Evolutionary conservation across 2,329 filamentous ascomycete genomes (phyloP), one percentile per base, ranked within the genome.

Genomic region (Alternaria incomplexa): DNA sequence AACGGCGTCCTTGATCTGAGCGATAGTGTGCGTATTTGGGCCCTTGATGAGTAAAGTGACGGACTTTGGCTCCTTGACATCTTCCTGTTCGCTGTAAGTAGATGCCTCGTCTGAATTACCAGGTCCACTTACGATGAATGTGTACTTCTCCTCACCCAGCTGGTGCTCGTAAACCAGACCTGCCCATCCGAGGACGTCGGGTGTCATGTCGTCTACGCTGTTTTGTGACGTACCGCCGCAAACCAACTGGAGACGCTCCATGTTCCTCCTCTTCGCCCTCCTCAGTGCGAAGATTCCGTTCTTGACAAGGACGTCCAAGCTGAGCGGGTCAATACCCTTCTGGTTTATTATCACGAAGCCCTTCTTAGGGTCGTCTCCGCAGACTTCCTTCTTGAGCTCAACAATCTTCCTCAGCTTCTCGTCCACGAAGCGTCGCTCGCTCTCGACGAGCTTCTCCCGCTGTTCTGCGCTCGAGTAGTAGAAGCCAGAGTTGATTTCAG

Each of bases 271-370:
- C 90, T 99, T 99, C 44, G 96, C 96, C 80, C 96, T 88, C 75
- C 96, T 90, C 66, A 99, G 88, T 56, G 96, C 96, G 69, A 98
- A 89, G 74, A 99, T 99, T 71, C 94, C 94, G 80, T 99, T 98
- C 89, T 99, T 99, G 69, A 96, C 94, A 62, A 99, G 85, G 12
- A 99, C 93, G 75, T 99, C 96, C 70, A 99, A 87, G 57, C 94
- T 97, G 65, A 99, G 86, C 22, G 96, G 96, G 79, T 99, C 96
- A 73, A 99, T 99, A 66, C 96, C 96, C 87, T 99, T 99, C 83
- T 99, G 96, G 85, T 99, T 99, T 82, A 99, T 93, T 76, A 99
- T 90, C 69, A 98, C 96, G 79, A 99, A 99, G 75, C 91, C 91
- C 87, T 98, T 97, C 84, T 93, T 96, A 9, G 90, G 89, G 75